These are phyloP conservation scores for Calocera cornea DNA, from an alignment of 768 basidiomycete genomes.

Conservation along the genomic window DNA sequence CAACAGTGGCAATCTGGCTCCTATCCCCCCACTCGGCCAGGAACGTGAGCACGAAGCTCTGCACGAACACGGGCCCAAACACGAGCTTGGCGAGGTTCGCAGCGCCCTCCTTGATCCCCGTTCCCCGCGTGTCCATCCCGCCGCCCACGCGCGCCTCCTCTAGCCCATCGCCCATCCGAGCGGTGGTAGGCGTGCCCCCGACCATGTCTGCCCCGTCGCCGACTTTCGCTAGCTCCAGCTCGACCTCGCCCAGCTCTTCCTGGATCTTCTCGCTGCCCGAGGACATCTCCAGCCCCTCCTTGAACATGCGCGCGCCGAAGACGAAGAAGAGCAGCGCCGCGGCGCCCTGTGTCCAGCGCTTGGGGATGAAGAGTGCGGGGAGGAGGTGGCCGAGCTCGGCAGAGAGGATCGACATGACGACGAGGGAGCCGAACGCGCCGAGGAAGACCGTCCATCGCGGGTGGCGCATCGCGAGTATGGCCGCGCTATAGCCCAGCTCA, in stretches of 20 bases:
- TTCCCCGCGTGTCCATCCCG: constrained; percentile 26
- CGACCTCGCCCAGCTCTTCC: constrained; percentile 93
- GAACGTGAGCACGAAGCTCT: constrained; percentile 89
- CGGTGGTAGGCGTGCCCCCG: constrained; percentile 15
- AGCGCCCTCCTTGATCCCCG: constrained; percentile 41
- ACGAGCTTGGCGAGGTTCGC: constrained; percentile 73
- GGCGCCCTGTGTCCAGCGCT: constrained; percentile 48
- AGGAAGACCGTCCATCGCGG: constrained; percentile 65
- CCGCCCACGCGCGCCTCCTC: constrained; percentile 27
- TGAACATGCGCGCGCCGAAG: constrained; percentile 80
- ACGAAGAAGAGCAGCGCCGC: constrained; percentile 77
- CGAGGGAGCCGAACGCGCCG: constrained; percentile 77
- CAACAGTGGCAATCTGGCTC: constrained; percentile 94
- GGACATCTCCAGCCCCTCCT: constrained; percentile 72
- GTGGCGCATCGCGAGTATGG: constrained; percentile 77
- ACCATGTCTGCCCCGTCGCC: constrained; percentile 37
- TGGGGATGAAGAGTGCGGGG: constrained; percentile 38
- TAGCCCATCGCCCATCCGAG: constrained; percentile 9
- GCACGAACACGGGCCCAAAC: constrained; percentile 86
- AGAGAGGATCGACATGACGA: constrained; percentile 86
- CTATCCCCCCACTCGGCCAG: constrained; percentile 99
- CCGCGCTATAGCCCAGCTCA: constrained; percentile 29
- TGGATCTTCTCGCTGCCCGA: constrained; percentile 65
- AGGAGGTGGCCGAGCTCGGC: constrained; percentile 88
- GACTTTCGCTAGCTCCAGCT: constrained; percentile 76